Evolutionary conservation across 192 early-diverging fungal species (phyloP).

Genomic region (Coemansia umbellata): DNA sequence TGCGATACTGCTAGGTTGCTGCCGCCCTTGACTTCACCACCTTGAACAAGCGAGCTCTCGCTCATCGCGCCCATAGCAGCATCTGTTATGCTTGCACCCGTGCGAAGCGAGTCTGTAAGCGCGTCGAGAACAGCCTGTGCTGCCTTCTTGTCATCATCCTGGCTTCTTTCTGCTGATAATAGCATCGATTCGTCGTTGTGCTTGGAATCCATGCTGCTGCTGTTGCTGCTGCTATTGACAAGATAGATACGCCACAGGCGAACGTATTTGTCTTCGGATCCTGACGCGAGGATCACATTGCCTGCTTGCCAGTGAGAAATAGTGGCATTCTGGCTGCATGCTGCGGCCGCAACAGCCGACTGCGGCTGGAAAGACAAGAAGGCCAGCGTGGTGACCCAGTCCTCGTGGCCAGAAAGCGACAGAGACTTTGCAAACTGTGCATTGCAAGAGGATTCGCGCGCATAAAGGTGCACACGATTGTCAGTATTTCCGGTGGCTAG

Average conservation of each 20-base stretch:
- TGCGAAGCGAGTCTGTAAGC: neutral
- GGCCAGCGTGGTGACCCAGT: conserved; percentile 85
- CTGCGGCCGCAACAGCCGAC: conserved; percentile 2
- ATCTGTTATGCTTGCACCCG: neutral
- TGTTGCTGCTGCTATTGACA: neutral
- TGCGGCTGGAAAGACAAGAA: conserved; percentile 60
- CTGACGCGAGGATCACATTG: conserved; percentile 83
- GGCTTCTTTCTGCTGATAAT: neutral
- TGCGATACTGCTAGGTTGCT: conserved; percentile 46
- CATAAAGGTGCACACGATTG: conserved; percentile 67
- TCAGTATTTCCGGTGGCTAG: conserved; percentile 86
- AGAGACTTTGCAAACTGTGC: conserved; percentile 59
- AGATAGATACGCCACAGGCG: conserved; percentile 68
- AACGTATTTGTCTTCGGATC: conserved; percentile 89
- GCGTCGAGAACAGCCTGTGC: conserved; percentile 11
- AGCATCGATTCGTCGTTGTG: neutral
- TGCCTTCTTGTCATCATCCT: conserved; percentile 1
- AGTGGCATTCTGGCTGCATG: conserved; percentile 2
- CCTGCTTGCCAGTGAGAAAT: conserved; percentile 59
- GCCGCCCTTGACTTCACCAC: too few relatives aligned
- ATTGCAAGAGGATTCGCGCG: conserved; percentile 30
- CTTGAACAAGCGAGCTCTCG: neutral
- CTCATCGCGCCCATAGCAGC: neutral
- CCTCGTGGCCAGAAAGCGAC: conserved; percentile 81
- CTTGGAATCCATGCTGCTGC: neutral